Evolutionary conservation across 164 flowering plant species (phyloP).

Genomic region (Malania oleifera): DNA sequence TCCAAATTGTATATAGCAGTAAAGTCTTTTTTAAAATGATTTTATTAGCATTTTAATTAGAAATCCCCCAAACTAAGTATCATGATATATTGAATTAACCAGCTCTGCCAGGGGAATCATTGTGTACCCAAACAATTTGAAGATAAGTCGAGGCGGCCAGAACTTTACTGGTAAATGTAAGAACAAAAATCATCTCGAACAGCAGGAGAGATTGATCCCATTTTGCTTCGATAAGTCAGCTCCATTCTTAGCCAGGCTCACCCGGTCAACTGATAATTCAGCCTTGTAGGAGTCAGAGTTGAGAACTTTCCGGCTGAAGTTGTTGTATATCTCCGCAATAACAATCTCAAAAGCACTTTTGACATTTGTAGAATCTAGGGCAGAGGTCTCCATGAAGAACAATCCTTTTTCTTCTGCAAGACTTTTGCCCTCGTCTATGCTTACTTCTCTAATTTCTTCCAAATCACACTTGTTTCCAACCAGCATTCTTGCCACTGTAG

Average conservation of each 20-base stretch:
- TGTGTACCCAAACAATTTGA: too few species aligned
- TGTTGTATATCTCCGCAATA: slow-evolving; percentile 29
- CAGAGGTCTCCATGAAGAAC: slow-evolving; percentile 50
- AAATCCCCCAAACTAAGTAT: too few species aligned
- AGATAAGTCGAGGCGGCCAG: too few species aligned
- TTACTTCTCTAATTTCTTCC: slow-evolving; percentile 43
- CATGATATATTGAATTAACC: too few species aligned
- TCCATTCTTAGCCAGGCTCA: slow-evolving; percentile 19
- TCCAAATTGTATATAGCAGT: too few species aligned
- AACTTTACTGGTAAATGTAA: too few species aligned
- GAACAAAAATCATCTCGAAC: slow-evolving; percentile 14
- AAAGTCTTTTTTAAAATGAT: too few species aligned
- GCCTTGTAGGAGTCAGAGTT: slow-evolving; percentile 34
- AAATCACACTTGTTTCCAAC: slow-evolving; percentile 55
- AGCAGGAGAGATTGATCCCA: slow-evolving; percentile 17
- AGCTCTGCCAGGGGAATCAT: too few species aligned
- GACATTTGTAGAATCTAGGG: slow-evolving; percentile 41
- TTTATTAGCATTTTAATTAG: too few species aligned
- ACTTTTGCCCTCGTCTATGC: slow-evolving; percentile 30
- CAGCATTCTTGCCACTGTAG: slow-evolving; percentile 40
- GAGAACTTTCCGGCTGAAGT: slow-evolving; percentile 28
- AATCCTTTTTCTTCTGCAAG: slow-evolving; percentile 42
- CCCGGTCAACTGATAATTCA: slow-evolving; percentile 24
- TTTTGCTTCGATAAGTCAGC: slow-evolving; percentile 14
- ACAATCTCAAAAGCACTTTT: slow-evolving; percentile 35